phyloP scores from a whole-genome alignment of 2,329 filamentous ascomycete species.

The Pseudocercospora vitis region DNA sequence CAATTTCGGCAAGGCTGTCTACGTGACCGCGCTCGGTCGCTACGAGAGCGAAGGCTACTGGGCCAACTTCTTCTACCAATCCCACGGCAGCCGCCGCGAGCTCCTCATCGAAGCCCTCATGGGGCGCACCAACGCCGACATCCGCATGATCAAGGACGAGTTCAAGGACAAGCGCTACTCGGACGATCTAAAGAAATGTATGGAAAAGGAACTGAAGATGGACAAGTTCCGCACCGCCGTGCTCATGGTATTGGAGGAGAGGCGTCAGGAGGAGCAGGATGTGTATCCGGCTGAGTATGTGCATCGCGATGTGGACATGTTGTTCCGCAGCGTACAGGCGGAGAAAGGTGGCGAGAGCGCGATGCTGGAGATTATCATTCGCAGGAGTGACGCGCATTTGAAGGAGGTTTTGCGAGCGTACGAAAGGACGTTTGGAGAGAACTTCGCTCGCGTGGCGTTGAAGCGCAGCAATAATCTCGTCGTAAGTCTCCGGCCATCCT shows the following conservation, averaged over 20 bases:
- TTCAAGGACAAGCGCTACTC: slow-evolving; percentile 92
- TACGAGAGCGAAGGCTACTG: slow-evolving; percentile 97
- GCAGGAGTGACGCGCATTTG: slow-evolving; percentile 77
- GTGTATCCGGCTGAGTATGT: slow-evolving; percentile 57
- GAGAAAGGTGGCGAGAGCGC: slow-evolving; percentile 77
- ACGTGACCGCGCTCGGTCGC: slow-evolving; percentile 80
- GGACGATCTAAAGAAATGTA: slow-evolving; percentile 77
- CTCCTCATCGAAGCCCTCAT: slow-evolving; percentile 91
- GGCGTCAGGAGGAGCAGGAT: slow-evolving; percentile 78
- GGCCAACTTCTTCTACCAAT: slow-evolving; percentile 98
- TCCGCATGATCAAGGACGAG: slow-evolving; percentile 78
- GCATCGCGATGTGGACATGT: slow-evolving; percentile 66
- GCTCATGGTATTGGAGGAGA: slow-evolving; percentile 76
- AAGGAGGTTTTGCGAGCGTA: slow-evolving; percentile 77
- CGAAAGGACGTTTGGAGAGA: slow-evolving; percentile 68
- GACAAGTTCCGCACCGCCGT: slow-evolving; percentile 95
- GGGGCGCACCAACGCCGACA: slow-evolving; percentile 85
- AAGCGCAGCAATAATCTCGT: slow-evolving; percentile 89
- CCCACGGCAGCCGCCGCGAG: slow-evolving; percentile 78
- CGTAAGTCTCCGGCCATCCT: slow-evolving; percentile 57
- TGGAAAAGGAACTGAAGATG: slow-evolving; percentile 88
- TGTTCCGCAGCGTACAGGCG: slow-evolving; percentile 69
- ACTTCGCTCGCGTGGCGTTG: slow-evolving; percentile 85
- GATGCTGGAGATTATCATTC: slow-evolving; percentile 82
- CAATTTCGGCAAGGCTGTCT: slow-evolving; percentile 85